phyloP scores from a whole-genome alignment of 306 rosid genomes.

The Cercis canadensis region DNA sequence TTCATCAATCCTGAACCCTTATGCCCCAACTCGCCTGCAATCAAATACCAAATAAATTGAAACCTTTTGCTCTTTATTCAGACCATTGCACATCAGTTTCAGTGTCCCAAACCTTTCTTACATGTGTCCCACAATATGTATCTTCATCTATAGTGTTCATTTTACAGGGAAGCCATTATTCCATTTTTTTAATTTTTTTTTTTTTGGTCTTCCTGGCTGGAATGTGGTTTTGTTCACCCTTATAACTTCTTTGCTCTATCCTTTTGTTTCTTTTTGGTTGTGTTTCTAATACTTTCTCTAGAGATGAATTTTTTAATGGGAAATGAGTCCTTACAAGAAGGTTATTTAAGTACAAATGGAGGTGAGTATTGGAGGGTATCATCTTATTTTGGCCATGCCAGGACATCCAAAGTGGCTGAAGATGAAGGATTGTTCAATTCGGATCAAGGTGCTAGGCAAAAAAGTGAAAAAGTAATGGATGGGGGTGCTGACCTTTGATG shows the following conservation, averaged over 20 bases:
- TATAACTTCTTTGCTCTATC: no score
- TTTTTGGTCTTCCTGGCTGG: no score
- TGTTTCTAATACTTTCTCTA: no score
- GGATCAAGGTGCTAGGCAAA: neutral
- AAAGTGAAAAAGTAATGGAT: neutral
- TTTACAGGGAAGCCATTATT: no score
- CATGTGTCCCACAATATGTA: neutral
- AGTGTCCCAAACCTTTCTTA: conserved; percentile 5
- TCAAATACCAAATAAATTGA: conserved; percentile 1
- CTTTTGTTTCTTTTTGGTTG: no score
- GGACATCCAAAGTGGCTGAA: neutral
- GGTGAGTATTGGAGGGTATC: neutral
- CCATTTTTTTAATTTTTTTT: no score
- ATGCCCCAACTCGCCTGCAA: neutral
- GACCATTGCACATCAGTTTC: neutral
- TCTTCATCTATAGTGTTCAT: no score
- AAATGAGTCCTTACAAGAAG: neutral
- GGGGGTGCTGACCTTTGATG: neutral
- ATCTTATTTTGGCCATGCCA: neutral
- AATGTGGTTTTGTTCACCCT: no score
- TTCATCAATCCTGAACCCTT: neutral
- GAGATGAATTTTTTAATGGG: neutral
- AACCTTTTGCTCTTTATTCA: neutral
- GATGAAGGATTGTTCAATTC: neutral
- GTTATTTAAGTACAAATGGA: neutral